Conservation (phyloP, 352 stramenopile genomes). For the Globisporangium parvum region DNA sequence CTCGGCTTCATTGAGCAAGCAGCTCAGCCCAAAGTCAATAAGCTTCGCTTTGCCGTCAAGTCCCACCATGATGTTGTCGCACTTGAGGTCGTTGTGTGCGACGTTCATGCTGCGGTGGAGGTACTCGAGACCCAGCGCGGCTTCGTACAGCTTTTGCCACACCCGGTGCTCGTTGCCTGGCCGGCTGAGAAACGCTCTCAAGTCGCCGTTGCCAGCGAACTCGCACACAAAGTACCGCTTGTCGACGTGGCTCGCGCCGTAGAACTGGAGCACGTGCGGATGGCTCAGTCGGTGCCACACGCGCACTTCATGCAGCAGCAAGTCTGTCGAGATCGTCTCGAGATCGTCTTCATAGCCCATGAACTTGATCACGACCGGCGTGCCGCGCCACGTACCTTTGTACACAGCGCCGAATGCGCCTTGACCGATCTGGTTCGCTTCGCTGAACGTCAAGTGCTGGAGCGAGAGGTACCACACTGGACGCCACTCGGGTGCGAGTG, state of each 20-base stretch:
- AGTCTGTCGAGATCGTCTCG: not conserved
- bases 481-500: no score
- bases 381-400: slow-evolving; percentile 3
- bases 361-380: slow-evolving; percentile 6
- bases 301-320: not conserved
- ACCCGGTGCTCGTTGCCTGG: no score
- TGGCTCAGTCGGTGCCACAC: not conserved
- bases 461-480: not conserved
- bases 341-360: slow-evolving; percentile 8
- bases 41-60: no score
- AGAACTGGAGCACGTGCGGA: not conserved
- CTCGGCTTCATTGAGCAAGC: no score
- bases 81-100: slow-evolving; percentile 24
- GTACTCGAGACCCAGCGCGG: no score
- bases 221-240: no score
- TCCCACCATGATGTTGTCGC: slow-evolving; percentile 24
- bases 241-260: slow-evolving; percentile 1
- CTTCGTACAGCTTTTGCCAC: no score
- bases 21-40: no score
- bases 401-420: no score
- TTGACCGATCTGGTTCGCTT: not conserved
- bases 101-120: no score
- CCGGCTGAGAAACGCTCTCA: no score
- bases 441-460: slow-evolving; percentile 1
- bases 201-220: no score